Conservation (phyloP, 2,329 filamentous ascomycete genomes). For the Fusarium marasasianum region DNA sequence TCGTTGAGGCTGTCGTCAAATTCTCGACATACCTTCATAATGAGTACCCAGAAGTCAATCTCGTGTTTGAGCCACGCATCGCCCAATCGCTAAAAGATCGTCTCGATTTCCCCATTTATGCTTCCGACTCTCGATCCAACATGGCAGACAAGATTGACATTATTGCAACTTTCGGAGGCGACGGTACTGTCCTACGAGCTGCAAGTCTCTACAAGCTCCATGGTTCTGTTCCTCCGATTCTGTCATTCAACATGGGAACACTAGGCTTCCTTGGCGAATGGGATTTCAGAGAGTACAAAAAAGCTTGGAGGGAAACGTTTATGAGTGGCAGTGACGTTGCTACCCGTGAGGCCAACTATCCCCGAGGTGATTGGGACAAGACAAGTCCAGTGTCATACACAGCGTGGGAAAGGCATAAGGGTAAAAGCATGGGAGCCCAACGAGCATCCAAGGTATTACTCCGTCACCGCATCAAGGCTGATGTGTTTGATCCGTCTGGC, state of each 20-base stretch:
- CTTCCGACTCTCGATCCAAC: conserved; percentile 57
- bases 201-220: conserved; percentile 76
- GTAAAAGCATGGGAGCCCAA: conserved; percentile 81
- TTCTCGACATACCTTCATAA: conserved; percentile 77
- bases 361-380: conserved; percentile 44
- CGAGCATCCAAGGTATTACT: conserved; percentile 84
- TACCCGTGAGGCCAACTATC: conserved; percentile 54
- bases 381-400: conserved; percentile 23
- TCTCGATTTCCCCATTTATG: conserved; percentile 79
- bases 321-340: conserved; percentile 73
- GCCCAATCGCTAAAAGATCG: conserved; percentile 75
- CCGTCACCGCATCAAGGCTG: conserved; percentile 86
- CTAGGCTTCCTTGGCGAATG: conserved; percentile 95
- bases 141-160: conserved; percentile 87
- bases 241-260: conserved; percentile 97
- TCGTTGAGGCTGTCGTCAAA: conserved; percentile 61
- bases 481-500: conserved; percentile 78
- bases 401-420: conserved; percentile 78
- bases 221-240: conserved; percentile 83
- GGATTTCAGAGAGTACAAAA: conserved; percentile 93
- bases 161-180: conserved; percentile 89
- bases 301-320: conserved; percentile 91
- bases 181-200: conserved; percentile 58
- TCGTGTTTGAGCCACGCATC: conserved; percentile 83
- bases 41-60: conserved; percentile 82